Base-by-base conservation (phyloP, 805 yeast genomes). In the Metschnikowia drakensbergensis region DNA sequence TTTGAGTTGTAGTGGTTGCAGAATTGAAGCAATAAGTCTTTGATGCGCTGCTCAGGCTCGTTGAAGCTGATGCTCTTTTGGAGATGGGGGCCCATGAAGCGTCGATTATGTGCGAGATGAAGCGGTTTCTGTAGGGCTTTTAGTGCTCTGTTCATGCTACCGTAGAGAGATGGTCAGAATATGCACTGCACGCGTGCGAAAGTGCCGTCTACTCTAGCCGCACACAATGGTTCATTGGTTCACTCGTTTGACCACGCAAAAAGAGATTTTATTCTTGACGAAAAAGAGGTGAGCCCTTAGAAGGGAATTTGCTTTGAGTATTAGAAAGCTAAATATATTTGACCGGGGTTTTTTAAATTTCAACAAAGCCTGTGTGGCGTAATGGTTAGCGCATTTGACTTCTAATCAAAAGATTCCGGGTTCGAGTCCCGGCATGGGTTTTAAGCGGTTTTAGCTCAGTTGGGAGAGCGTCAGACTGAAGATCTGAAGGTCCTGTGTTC, bases 1-100 rank as follows among this genome's bases (percentile, higher is more conserved):
- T 50, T 41, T 9, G 53, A 26, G 51, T 76, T 75, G 54, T 74
- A 71, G 40, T 60, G 53, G 39, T 58, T 54, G 58, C 75, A 71
- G 55, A 68, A 79, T 32, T 69, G 72, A 17, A 69, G 69, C 32
- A 79, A 59, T 8, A 77, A 53, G 33, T 60, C 53, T 32, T 70
- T 59, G 53, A 79, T 74, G 41, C 67, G 66, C 22, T 58, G 51
- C 55, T 80, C 84, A 0, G 74, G 67, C 2, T 68, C 71, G 42
- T 64, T 72, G 42, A 78, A 58, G 5, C 52, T 44, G 48, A 76
- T 67, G 2, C n/a, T 30, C 6, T 30, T n/a, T 32, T 40, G 28
- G 3, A 40, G 23, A 4, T 30, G 27, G 5, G 22, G 10, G 22
- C 29, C 23, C 43, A 40, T 40, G 36, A 28, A 25, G 25, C 6